These are phyloP conservation scores for Nevesoporus exiguus DNA, from an alignment of 768 basidiomycete species.

Conservation along the genomic window DNA sequence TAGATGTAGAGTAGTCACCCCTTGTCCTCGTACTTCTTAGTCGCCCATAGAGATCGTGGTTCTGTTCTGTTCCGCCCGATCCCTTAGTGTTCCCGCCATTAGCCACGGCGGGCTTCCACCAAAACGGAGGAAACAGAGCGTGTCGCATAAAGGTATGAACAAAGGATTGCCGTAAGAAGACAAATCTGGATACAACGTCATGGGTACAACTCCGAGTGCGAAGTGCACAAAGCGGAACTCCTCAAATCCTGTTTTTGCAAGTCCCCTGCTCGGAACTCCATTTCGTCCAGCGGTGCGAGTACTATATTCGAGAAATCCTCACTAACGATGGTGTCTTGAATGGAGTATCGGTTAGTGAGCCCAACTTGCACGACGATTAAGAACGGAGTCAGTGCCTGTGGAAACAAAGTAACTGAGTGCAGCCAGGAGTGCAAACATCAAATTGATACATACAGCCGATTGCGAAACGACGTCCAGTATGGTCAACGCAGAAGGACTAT, in stretches of 20 bases:
- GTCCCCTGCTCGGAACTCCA: not conserved
- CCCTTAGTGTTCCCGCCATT: no score
- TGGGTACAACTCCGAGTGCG: no score
- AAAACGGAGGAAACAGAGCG: no score
- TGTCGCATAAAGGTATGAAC: no score
- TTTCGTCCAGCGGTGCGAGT: no score
- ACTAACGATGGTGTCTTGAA: not conserved
- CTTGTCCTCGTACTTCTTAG: no score
- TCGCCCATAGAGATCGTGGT: no score
- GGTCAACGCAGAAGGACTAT: not conserved
- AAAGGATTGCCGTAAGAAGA: no score
- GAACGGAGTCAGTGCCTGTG: not conserved
- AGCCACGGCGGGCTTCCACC: no score
- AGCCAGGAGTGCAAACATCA: not conserved
- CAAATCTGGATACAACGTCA: no score
- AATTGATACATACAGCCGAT: not conserved
- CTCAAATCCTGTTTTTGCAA: not conserved
- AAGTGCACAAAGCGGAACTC: not conserved
- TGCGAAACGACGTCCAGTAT: not conserved
- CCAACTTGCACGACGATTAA: constrained; percentile 1
- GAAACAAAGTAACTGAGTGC: not conserved
- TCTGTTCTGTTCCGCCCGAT: no score
- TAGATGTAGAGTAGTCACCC: no score
- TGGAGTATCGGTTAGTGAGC: not conserved
- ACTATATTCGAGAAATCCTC: not conserved